Conservation (phyloP, 2,329 filamentous ascomycete genomes). For the Geosmithia putterillii region DNA sequence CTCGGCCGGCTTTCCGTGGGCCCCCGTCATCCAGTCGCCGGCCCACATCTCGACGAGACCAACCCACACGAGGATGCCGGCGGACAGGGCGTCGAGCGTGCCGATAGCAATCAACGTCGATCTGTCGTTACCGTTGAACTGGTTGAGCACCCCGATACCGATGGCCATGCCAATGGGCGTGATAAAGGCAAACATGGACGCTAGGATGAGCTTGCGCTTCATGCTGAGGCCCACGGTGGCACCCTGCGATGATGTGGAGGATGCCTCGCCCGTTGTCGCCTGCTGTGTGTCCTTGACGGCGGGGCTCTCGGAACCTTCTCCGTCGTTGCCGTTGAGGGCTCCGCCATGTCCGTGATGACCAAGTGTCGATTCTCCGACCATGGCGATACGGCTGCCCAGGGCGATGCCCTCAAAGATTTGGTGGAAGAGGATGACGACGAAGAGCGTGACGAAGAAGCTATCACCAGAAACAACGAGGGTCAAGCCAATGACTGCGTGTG, state of each 20-base stretch:
- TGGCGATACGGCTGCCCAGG: constrained; percentile 58
- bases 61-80: constrained; percentile 70
- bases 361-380: constrained; percentile 26
- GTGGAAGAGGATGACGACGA: constrained; percentile 62
- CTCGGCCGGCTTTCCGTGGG: constrained; percentile 27
- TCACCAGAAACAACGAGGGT: constrained; percentile 50
- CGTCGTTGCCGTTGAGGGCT: constrained; percentile 4
- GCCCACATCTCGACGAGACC: constrained; percentile 72
- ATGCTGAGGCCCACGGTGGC: constrained; percentile 17
- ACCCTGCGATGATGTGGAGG: constrained; percentile 5
- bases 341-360: constrained; percentile 6
- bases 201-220: constrained; percentile 48
- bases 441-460: constrained; percentile 42
- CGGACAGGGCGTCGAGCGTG: constrained; percentile 60
- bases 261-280: not conserved
- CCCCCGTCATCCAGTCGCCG: constrained; percentile 53
- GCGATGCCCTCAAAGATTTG: constrained; percentile 70
- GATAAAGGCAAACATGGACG: constrained; percentile 51
- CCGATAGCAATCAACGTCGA: constrained; percentile 60
- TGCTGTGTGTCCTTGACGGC: constrained; percentile 12
- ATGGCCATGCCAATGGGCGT: constrained; percentile 74
- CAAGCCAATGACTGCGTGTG: constrained; percentile 45
- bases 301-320: constrained; percentile 5
- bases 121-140: constrained; percentile 62
- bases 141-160: constrained; percentile 56